Conservation (phyloP, 1,284 basidiomycete genomes). For the Termitomyces sp. region DNA sequence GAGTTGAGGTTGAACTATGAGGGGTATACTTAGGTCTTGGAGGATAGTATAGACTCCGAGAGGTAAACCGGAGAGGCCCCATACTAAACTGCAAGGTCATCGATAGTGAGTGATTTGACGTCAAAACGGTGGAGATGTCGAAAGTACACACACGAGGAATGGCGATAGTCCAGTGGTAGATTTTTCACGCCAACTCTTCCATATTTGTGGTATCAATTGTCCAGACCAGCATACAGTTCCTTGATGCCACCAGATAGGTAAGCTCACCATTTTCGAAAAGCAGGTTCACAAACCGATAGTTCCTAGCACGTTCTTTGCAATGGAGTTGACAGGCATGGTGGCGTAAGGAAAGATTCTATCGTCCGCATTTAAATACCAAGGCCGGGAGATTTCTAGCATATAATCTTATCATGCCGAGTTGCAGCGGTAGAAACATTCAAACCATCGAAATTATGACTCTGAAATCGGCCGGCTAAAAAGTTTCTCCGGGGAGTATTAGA, state of each 20-base stretch:
- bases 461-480: too few relatives aligned
- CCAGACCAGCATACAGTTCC: conserved; percentile 67
- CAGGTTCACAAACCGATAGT: conserved; percentile 42
- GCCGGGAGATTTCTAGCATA: too few relatives aligned
- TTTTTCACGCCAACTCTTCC: conserved; percentile 72
- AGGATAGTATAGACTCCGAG: conserved; percentile 70
- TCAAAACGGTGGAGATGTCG: neutral
- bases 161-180: conserved; percentile 70
- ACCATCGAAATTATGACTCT: too few relatives aligned
- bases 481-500: too few relatives aligned
- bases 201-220: conserved; percentile 71
- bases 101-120: neutral
- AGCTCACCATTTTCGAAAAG: neutral
- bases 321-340: conserved; percentile 34
- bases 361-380: neutral
- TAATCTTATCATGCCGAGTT: too few relatives aligned
- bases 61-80: conserved; percentile 60
- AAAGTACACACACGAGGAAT: conserved; percentile 61
- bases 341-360: neutral
- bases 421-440: too few relatives aligned
- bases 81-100: conserved; percentile 48
- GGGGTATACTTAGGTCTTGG: conserved; percentile 68
- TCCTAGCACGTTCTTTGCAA: conserved; percentile 56
- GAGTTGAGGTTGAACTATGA: conserved; percentile 72
- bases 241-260: conserved; percentile 18